Conservation (phyloP, 1,284 basidiomycete genomes). For the Waitea zeae region DNA sequence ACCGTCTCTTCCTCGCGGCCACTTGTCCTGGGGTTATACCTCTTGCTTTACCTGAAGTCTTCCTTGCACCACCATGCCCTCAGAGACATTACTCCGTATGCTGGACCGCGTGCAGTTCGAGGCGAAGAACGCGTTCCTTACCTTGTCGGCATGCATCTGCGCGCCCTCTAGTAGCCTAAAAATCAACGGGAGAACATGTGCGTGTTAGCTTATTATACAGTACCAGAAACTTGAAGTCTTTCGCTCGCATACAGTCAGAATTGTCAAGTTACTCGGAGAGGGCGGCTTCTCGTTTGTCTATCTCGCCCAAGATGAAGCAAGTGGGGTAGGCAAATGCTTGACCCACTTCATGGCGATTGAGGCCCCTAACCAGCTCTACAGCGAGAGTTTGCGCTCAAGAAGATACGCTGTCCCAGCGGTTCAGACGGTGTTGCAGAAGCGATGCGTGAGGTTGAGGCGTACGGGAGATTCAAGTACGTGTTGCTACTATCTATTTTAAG, state of each 20-base stretch:
- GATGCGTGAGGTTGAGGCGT: conserved; percentile 85
- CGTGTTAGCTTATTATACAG: conserved; percentile 14
- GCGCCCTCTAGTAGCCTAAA: conserved; percentile 72
- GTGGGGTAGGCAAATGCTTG: conserved; percentile 33
- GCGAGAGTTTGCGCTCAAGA: conserved; percentile 87
- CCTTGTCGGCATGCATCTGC: conserved; percentile 64
- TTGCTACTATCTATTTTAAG: conserved; percentile 1
- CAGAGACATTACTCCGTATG: too few relatives aligned
- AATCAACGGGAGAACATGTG: conserved; percentile 85
- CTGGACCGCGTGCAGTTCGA: conserved; percentile 55
- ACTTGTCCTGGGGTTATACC: too few relatives aligned
- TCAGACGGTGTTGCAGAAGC: conserved; percentile 69
- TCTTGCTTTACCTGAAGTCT: too few relatives aligned
- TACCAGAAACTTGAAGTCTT: not conserved
- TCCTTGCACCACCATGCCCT: too few relatives aligned
- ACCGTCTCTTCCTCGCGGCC: too few relatives aligned
- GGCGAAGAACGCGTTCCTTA: conserved; percentile 64
- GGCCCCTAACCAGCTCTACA: conserved; percentile 16
- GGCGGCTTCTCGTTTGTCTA: conserved; percentile 94
- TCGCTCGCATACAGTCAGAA: conserved; percentile 39
- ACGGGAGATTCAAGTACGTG: conserved; percentile 74
- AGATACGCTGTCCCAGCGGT: conserved; percentile 76
- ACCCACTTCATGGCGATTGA: not conserved
- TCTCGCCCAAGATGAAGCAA: conserved; percentile 74
- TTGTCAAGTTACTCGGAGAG: conserved; percentile 82